Percentiles rank a stretch among this genome's conserved stretches.
Conservation (phyloP, 345 rosid species). For the Bruguiera parviflora region DNA sequence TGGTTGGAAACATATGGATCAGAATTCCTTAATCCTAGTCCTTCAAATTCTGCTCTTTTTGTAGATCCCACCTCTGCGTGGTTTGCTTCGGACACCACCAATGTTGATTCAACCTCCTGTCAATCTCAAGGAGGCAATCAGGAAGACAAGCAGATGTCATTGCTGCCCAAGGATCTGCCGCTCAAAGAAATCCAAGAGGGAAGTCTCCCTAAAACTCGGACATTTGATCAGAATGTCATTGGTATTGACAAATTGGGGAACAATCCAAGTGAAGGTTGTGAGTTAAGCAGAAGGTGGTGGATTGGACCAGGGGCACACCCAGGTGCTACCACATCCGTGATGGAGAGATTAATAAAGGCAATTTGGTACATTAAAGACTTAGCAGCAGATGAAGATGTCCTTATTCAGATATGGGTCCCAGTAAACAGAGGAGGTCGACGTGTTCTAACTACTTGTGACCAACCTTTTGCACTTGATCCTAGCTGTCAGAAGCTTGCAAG, state of each 20-base stretch:
- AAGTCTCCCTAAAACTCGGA: slow-evolving; percentile 21
- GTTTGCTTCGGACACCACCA: slow-evolving; percentile 41
- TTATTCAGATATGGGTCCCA: slow-evolving; percentile 89
- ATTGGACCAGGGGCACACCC: slow-evolving; percentile 52
- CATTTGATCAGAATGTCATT: slow-evolving; percentile 19
- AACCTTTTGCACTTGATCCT: slow-evolving; percentile 62
- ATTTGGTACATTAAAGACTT: slow-evolving; percentile 54
- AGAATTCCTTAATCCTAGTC: slow-evolving; percentile 54
- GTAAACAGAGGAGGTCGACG: slow-evolving; percentile 59
- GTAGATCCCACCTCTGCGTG: slow-evolving; percentile 42
- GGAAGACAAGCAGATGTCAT: slow-evolving; percentile 31
- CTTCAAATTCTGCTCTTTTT: slow-evolving; percentile 36
- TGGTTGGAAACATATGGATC: slow-evolving; percentile 88
- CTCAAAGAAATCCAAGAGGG: slow-evolving; percentile 4
- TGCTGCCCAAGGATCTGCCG: slow-evolving; percentile 11
- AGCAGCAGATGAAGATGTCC: slow-evolving; percentile 59
- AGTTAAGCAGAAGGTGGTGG: slow-evolving; percentile 59
- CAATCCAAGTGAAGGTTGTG: slow-evolving; percentile 31
- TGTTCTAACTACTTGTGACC: slow-evolving; percentile 60
- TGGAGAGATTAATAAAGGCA: slow-evolving; percentile 64
- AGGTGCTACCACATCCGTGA: slow-evolving; percentile 47
- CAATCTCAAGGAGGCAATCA: slow-evolving; percentile 31
- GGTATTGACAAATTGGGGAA: slow-evolving; percentile 13
- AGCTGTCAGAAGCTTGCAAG: slow-evolving; percentile 56
- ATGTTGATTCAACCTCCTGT: slow-evolving; percentile 25